These are phyloP conservation scores for Rhizopogon vesiculosus DNA, from an alignment of 768 basidiomycete species.

Conservation along the genomic window DNA sequence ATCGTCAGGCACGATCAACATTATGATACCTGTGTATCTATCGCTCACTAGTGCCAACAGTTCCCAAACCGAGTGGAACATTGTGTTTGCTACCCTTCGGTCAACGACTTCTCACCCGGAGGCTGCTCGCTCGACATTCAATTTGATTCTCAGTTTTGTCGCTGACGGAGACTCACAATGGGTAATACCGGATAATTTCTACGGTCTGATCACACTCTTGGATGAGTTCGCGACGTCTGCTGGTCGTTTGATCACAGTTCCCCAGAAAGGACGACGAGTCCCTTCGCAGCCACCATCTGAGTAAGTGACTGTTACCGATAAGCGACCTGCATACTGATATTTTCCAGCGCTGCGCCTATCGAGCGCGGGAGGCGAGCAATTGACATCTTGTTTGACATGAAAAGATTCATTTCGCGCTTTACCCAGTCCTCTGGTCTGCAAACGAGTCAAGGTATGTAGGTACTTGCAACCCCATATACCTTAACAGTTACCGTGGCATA, in stretches of 20 bases:
- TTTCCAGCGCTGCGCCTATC: constrained; percentile 62
- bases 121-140: constrained; percentile 82
- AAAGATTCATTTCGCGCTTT: constrained; percentile 58
- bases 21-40: neutral
- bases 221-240: constrained; percentile 85
- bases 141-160: constrained; percentile 64
- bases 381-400: constrained; percentile 72
- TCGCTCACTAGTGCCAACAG: constrained; percentile 30
- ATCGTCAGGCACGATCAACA: constrained; percentile 49
- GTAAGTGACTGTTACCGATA: constrained; percentile 30
- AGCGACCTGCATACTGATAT: neutral
- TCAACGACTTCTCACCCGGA: constrained; percentile 83
- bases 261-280: constrained; percentile 45
- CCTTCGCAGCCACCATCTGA: constrained; percentile 47
- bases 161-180: constrained; percentile 54
- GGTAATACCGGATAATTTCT: constrained; percentile 75
- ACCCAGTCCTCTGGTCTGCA: constrained; percentile 42
- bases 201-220: constrained; percentile 71
- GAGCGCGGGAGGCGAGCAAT: constrained; percentile 81
- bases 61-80: constrained; percentile 94
- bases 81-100: constrained; percentile 83
- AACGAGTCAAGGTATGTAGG: constrained; percentile 23
- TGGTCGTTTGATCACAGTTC: constrained; percentile 54
- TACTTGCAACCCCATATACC: neutral
- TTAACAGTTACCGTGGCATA: constrained; percentile 14